Evolutionary conservation across 2,329 filamentous ascomycete species (phyloP).

Genomic region (Myotisia sp.): DNA sequence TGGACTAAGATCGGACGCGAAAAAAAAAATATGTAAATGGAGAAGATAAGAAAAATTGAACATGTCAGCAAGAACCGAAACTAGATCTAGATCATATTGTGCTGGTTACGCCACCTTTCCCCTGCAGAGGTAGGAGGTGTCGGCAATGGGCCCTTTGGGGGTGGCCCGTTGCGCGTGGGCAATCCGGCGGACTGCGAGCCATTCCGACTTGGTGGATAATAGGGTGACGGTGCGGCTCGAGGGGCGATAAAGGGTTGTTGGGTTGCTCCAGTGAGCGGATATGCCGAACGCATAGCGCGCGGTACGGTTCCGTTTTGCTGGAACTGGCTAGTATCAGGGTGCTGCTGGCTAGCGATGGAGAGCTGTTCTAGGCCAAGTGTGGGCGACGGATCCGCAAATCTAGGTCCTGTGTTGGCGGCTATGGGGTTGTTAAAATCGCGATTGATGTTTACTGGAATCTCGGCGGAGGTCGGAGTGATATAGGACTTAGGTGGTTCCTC

Average conservation of each 20-base stretch:
- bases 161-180: constrained; percentile 49
- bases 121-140: constrained; percentile 34
- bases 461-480: constrained; percentile 54
- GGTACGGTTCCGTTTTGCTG: constrained; percentile 1
- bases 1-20: too few relatives aligned
- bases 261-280: constrained; percentile 6
- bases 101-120: constrained; percentile 3
- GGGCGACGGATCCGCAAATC: constrained; percentile 16
- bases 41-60: too few relatives aligned
- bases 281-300: constrained; percentile 5
- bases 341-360: constrained; percentile 19
- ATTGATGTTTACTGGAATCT: constrained; percentile 48
- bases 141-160: constrained; percentile 43
- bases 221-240: constrained; percentile 10
- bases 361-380: constrained; percentile 31
- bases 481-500: constrained; percentile 38
- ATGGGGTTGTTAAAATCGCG: constrained; percentile 20
- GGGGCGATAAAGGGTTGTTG: constrained; percentile 8
- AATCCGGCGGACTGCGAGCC: constrained; percentile 42
- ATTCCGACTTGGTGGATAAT: constrained; percentile 2
- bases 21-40: too few relatives aligned
- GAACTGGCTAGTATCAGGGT: constrained; percentile 3
- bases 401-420: constrained; percentile 13
- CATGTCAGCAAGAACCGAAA: too few relatives aligned
- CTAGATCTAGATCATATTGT: too few relatives aligned